phyloP scores from a whole-genome alignment of 495 filamentous ascomycete species.

The Amorphotheca resinae region DNA sequence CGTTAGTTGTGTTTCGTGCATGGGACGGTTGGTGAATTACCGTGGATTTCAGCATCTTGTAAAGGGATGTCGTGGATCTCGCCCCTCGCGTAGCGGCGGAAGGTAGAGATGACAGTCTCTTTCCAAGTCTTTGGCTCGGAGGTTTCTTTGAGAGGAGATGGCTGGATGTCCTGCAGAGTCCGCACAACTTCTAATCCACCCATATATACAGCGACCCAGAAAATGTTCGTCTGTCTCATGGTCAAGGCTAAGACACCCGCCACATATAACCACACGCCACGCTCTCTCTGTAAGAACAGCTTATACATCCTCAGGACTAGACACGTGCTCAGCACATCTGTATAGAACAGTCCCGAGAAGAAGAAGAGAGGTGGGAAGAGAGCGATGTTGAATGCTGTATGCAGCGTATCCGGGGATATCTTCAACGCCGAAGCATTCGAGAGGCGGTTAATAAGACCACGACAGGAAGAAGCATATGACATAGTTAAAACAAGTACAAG shows the following conservation, averaged over 20 bases:
- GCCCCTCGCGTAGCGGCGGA: slow-evolving; percentile 11
- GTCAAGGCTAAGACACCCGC: slow-evolving; percentile 47
- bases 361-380: slow-evolving; percentile 90
- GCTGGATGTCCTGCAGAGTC: slow-evolving; percentile 28
- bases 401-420: slow-evolving; percentile 18
- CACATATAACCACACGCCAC: slow-evolving; percentile 27
- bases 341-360: slow-evolving; percentile 90
- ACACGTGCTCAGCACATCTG: slow-evolving; percentile 63
- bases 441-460: slow-evolving; percentile 16
- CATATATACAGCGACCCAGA: slow-evolving; percentile 84
- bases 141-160: slow-evolving; percentile 4
- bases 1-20: too few relatives aligned
- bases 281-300: slow-evolving; percentile 39
- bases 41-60: slow-evolving; percentile 12
- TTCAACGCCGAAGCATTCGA: slow-evolving; percentile 6
- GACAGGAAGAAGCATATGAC: slow-evolving; percentile 25
- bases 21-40: too few relatives aligned
- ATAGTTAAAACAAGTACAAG: slow-evolving; percentile 30
- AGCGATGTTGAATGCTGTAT: slow-evolving; percentile 66
- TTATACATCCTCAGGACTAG: slow-evolving; percentile 54
- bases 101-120: slow-evolving; percentile 14
- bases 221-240: slow-evolving; percentile 90
- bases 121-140: slow-evolving; percentile 6
- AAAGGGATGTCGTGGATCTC: slow-evolving; percentile 17
- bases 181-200: slow-evolving; percentile 59